Conservation (phyloP, 352 stramenopile genomes). For the Phytophthora capsici region DNA sequence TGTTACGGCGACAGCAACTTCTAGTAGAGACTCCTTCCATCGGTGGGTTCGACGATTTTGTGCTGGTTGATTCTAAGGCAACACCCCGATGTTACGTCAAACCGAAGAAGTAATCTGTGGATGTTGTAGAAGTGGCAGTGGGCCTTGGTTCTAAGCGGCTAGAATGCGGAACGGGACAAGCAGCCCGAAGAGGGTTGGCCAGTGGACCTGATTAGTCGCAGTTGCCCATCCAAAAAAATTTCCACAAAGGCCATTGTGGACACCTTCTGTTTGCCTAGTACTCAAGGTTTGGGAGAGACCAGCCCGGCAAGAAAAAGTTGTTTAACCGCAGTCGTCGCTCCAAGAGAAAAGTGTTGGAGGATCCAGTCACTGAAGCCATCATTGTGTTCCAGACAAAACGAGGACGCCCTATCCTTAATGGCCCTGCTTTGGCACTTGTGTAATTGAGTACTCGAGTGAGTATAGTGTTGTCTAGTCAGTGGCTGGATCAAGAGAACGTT, state of each 20-base stretch:
- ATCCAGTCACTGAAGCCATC: no score
- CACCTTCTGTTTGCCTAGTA: no score
- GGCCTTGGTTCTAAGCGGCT: background rate
- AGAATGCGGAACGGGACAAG: background rate
- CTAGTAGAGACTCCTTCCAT: background rate
- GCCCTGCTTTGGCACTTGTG: no score
- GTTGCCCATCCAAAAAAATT: background rate
- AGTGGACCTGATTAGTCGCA: background rate
- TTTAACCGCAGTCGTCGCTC: background rate
- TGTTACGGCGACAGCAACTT: background rate
- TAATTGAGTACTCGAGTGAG: no score
- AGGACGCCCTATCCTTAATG: no score
- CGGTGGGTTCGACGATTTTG: background rate
- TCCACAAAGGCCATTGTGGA: background rate
- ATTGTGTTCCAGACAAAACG: no score
- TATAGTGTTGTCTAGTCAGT: no score
- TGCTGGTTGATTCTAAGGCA: no score
- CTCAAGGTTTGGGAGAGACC: background rate
- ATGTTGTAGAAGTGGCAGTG: background rate
- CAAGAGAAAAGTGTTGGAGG: background rate
- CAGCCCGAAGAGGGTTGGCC: background rate
- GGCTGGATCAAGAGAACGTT: no score
- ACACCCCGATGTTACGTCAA: no score
- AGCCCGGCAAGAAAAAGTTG: background rate
- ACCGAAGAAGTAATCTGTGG: no score